phyloP scores from a whole-genome alignment of 306 rosid genomes.

The Echinosophora koreensis region DNA sequence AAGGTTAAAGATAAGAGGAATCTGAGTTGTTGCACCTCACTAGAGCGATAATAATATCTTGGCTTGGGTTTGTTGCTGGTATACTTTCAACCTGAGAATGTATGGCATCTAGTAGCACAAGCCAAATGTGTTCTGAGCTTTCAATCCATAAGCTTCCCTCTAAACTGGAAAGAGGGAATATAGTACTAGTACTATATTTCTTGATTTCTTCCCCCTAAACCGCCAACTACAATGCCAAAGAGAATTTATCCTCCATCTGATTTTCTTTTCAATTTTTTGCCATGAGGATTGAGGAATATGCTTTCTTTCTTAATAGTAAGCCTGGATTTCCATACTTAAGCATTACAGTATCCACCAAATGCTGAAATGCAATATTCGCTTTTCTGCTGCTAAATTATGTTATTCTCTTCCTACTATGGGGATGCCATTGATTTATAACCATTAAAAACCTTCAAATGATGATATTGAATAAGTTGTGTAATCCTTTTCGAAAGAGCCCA shows the following conservation, averaged over 20 bases:
- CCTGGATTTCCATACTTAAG: conserved; percentile 6
- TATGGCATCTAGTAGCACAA: background rate
- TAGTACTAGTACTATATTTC: conserved; percentile 8
- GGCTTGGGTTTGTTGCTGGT: conserved; percentile 20
- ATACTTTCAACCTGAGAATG: conserved; percentile 21
- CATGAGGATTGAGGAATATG: conserved; percentile 17
- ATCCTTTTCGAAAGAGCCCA: conserved; percentile 17
- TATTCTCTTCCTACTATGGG: conserved; percentile 29
- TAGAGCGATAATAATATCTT: conserved; percentile 18
- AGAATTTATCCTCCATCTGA: conserved; percentile 11
- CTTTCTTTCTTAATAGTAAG: conserved; percentile 2
- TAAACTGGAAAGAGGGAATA: conserved; percentile 19
- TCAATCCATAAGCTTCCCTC: conserved; percentile 6
- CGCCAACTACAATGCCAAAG: background rate
- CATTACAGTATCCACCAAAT: conserved; percentile 22
- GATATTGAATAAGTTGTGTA: conserved; percentile 15
- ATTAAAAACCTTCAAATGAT: conserved; percentile 11
- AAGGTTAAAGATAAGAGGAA: background rate
- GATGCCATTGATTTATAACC: conserved; percentile 20
- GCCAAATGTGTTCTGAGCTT: no score
- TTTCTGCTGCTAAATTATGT: conserved; percentile 30
- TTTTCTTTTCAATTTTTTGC: conserved; percentile 23
- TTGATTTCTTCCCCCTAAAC: background rate
- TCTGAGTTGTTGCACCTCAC: conserved; percentile 32
- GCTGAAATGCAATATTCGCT: conserved; percentile 24